phyloP scores from a whole-genome alignment of 306 rosid species.

The Prunus armeniaca region DNA sequence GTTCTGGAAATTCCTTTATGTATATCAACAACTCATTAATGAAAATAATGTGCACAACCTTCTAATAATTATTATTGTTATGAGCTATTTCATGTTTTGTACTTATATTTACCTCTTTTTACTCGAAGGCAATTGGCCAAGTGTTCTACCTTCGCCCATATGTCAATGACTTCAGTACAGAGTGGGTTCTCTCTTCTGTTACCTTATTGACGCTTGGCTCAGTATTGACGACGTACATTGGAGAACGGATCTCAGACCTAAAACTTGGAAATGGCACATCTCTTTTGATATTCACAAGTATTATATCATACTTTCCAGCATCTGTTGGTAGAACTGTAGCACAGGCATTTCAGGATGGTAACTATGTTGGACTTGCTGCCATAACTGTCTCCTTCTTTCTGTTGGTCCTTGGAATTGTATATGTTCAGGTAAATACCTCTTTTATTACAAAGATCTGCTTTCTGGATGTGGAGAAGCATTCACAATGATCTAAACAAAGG shows the following conservation, averaged over 20 bases:
- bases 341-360: slow-evolving; percentile 80
- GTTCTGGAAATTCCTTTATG: neutral
- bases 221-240: slow-evolving; percentile 76
- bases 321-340: slow-evolving; percentile 84
- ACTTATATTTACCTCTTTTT: neutral
- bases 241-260: slow-evolving; percentile 82
- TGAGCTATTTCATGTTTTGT: neutral
- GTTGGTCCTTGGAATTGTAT: slow-evolving; percentile 91
- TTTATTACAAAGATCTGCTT: slow-evolving; percentile 15
- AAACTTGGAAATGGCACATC: slow-evolving; percentile 98
- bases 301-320: slow-evolving; percentile 94
- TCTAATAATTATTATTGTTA: neutral
- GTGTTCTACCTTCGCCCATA: slow-evolving; percentile 90
- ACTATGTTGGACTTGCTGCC: slow-evolving; percentile 75
- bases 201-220: slow-evolving; percentile 84
- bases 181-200: slow-evolving; percentile 84
- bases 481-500: slow-evolving; percentile 38
- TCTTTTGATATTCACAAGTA: slow-evolving; percentile 92
- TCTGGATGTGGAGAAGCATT: slow-evolving; percentile 15
- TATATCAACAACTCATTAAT: neutral
- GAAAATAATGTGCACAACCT: neutral
- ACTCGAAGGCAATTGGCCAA: slow-evolving; percentile 87
- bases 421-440: slow-evolving; percentile 76
- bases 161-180: slow-evolving; percentile 71
- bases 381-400: slow-evolving; percentile 64